A percentile compares a stretch with the other conserved stretches of the same genome.
These are phyloP conservation scores for Stagonosporopsis tanaceti DNA, from an alignment of 2,329 filamentous ascomycete species.

Conservation along the genomic window DNA sequence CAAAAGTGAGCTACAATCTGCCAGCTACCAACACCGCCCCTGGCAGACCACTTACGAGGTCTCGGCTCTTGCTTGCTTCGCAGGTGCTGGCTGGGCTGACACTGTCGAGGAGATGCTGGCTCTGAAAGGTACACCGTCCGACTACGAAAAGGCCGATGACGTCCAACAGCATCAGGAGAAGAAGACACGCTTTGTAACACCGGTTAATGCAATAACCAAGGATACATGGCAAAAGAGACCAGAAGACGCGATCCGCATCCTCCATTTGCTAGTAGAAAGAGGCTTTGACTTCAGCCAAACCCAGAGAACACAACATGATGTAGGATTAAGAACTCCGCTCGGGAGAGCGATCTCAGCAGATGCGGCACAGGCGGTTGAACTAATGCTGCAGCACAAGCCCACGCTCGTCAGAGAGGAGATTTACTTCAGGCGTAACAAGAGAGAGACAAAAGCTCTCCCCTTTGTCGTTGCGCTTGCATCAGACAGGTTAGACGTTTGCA, in stretches of 20 bases:
- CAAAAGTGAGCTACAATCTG: constrained; percentile 26
- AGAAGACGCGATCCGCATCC: constrained; percentile 31
- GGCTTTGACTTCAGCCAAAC: constrained; percentile 22
- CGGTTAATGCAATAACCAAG: constrained; percentile 27
- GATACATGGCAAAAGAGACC: constrained; percentile 32
- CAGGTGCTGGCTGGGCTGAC: constrained; percentile 29
- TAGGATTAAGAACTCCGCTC: constrained; percentile 24
- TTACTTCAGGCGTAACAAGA: constrained; percentile 26
- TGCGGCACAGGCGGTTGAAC: constrained; percentile 28
- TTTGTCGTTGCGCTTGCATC: constrained; percentile 24
- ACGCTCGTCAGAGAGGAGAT: constrained; percentile 27
- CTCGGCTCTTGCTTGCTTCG: constrained; percentile 26
- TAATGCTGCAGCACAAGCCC: constrained; percentile 24
- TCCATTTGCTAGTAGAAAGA: constrained; percentile 23
- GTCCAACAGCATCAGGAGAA: constrained; percentile 28
- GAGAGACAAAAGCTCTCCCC: constrained; percentile 26
- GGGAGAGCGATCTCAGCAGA: constrained; percentile 27
- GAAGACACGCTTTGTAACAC: constrained; percentile 24
- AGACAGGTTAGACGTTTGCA: constrained; percentile 23
- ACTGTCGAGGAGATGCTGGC: constrained; percentile 28
- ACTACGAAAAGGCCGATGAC: constrained; percentile 30
- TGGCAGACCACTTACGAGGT: constrained; percentile 32
- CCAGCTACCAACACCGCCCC: constrained; percentile 22
- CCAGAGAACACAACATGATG: constrained; percentile 27
- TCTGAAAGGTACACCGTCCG: constrained; percentile 17